phyloP scores from a whole-genome alignment of 345 rosid genomes.

The Leavenworthia alabamica region DNA sequence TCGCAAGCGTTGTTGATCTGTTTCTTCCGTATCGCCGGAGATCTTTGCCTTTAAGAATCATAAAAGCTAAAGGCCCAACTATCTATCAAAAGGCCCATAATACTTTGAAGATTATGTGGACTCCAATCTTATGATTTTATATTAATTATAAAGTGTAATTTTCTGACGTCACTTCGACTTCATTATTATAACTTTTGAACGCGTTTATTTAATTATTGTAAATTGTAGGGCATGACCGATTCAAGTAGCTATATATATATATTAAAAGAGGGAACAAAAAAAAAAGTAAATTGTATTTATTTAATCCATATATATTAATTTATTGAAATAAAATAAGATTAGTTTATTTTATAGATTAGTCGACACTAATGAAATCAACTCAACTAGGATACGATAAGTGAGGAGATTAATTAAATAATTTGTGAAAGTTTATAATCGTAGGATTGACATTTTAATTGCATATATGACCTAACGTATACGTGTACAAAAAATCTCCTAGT shows the following conservation, averaged over 20 bases:
- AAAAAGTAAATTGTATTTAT: not conserved
- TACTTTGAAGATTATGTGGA: constrained; percentile 19
- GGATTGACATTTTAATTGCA: no score
- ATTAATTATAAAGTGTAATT: not conserved
- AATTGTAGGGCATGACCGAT: not conserved
- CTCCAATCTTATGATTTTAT: not conserved
- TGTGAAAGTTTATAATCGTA: no score
- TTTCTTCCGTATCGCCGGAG: constrained; percentile 4
- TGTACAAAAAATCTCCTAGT: not conserved
- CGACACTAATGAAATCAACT: no score
- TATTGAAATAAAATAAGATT: not conserved
- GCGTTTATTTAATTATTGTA: not conserved
- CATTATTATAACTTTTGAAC: not conserved
- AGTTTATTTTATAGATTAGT: not conserved
- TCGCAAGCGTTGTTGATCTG: constrained; percentile 22
- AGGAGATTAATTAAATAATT: no score
- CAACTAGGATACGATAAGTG: no score
- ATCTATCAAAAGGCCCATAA: not conserved
- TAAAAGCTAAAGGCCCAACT: not conserved
- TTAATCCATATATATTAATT: not conserved
- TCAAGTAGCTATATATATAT: not conserved
- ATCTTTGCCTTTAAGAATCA: not conserved
- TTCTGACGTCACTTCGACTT: constrained; percentile 6
- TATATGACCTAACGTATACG: no score
- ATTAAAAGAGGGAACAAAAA: no score